Base-by-base conservation (phyloP, 441 rosid species). In the Pelargonium citronellum region DNA sequence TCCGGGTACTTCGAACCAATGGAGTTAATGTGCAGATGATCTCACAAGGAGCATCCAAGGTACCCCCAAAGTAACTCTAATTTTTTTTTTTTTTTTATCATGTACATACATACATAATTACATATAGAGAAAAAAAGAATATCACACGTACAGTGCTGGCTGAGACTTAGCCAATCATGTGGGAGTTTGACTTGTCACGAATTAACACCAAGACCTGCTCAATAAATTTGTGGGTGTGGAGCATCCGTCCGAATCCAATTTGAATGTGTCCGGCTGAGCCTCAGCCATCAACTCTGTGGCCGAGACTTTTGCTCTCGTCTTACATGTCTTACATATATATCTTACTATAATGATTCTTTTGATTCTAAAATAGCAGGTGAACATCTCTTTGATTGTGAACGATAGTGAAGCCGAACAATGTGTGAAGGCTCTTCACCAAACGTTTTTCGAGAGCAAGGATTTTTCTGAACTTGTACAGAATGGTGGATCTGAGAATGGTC, bases 21-120 rank as follows among this genome's bases (percentile, higher is more conserved):
- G 93, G 95, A 67, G 93, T 91, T 64, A 94, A 91, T 60, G 98
- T 91, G 71, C 98, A 94, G 78, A 91, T 94, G 98, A 94, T 91
- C 79, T 94, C 97, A 16, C 95, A 94, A 83, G 97, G 97, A 39
- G 97, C 98, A 66, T 94, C 98, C 7, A 94, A 94, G 98, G 98
- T 84, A 69, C 60, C 12, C 71, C 27, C 63, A 20, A 8, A 58
- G 30, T 7, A 19, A 8, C 34, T 55, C 24, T 55, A 16, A 5
- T 17, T 3, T 55, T 17, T 37, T 37, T 6, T 37, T 17, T 3
- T 55, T 17, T 37, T 37, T 6, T 37, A 37, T 37, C 41, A 37
- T 37, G 41, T 37, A 37, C 8, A 34, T 4, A 34, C 39, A 34
- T 7, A 37, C 41, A 37, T 5, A 37, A 37, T 37, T 37, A 6